Evolutionary conservation across 1,139 yeast genomes (phyloP).

Genomic region (Yamadazyma dushanensis): DNA sequence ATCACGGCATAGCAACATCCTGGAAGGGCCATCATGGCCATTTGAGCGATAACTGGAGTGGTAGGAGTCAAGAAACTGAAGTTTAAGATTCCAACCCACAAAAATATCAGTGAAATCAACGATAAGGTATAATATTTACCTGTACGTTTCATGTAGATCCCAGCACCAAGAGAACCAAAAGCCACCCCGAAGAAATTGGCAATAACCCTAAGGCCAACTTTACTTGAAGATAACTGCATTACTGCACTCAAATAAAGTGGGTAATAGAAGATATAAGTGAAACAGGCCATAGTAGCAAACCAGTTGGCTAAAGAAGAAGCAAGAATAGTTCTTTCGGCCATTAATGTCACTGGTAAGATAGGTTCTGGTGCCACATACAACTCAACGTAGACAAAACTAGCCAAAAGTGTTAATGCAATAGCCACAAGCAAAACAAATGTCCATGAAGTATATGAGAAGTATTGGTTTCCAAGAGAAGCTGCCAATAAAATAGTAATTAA

Average conservation of each 20-base stretch:
- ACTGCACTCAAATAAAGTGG: conserved; percentile 68
- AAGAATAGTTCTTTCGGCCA: conserved; percentile 57
- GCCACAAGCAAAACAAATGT: conserved; percentile 31
- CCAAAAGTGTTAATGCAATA: conserved; percentile 23
- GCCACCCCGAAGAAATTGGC: conserved; percentile 73
- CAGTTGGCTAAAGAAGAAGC: conserved; percentile 69
- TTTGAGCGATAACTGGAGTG: conserved; percentile 39
- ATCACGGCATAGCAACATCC: conserved; percentile 63
- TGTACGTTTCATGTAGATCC: conserved; percentile 65
- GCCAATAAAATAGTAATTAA: conserved; percentile 59
- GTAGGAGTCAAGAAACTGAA: conserved; percentile 39
- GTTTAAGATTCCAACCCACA: conserved; percentile 47
- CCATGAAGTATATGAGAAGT: conserved; percentile 39
- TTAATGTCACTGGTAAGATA: conserved; percentile 58
- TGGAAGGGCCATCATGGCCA: conserved; percentile 38
- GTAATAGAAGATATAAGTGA: conserved; percentile 56
- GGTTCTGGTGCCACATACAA: conserved; percentile 60
- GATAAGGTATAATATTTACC: conserved; percentile 64
- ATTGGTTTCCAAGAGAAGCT: conserved; percentile 67
- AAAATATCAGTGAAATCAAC: conserved; percentile 41
- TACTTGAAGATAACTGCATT: conserved; percentile 52
- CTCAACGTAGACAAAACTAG: conserved; percentile 52
- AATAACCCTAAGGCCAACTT: conserved; percentile 60
- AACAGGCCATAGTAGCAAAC: conserved; percentile 59
- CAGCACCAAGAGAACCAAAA: conserved; percentile 67